Evolutionary conservation across 768 basidiomycete genomes (phyloP), one percentile per base, ranked within the genome.

Genomic region (Amanita subjunquillea): DNA sequence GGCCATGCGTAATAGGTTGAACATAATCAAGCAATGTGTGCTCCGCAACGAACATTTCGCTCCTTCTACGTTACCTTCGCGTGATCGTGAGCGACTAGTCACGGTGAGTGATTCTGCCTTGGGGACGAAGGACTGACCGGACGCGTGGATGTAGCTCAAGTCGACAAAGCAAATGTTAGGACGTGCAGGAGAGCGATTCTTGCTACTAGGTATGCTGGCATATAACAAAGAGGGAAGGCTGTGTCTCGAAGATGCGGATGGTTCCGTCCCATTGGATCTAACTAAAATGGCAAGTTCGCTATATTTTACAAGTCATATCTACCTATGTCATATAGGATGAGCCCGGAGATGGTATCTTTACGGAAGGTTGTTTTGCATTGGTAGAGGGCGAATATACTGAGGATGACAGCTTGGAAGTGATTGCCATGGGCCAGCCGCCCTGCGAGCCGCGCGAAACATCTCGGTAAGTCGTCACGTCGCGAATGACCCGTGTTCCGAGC

Each of bases 31-130:
- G 64, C 95, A 98, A 69, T 87, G 90, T 60, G 82, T 98, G 27
- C 71, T 97, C 37, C 76, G 96, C 38, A 98, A 97, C 62, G 96
- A 99, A 63, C 93, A 98, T 65, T 99, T 99, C 68, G 91, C 91
- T 2, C 94, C 96, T 2, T 95, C 95, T 5, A 93, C 92, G 0
- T 68, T 98, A 37, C 89, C 92, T 39, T 93, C 91, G 13, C 80
- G 83, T 49, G 91, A 98, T 67, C 73, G 92, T 54, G 84, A 86
- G 56, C 82, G 83, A 52, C 83, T 96, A 52, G 84, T 98, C 43
- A 96, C 95, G 56, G 91, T 91, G 62, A 58, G 82, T 56, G 23
- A 42, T 29, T 8, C 17, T 32, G 37, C 8, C 20, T 54, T 46
- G 30, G 44, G 17, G 5, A 29, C 3, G 4, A 44, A 40, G 13